Conservation (phyloP, 2,329 filamentous ascomycete species). For the Colletotrichum graminicola region DNA sequence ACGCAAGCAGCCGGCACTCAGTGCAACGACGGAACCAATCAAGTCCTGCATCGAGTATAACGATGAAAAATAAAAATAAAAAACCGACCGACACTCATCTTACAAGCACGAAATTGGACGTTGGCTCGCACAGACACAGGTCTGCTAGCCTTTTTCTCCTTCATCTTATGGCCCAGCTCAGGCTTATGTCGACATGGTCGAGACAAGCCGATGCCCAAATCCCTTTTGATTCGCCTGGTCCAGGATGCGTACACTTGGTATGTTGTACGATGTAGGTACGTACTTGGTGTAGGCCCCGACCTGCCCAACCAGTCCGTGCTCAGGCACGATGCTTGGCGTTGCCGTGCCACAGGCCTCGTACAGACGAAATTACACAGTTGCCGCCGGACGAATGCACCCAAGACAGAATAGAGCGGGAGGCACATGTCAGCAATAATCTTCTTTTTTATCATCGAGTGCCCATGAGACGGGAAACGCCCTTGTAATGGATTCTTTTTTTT, state of each 20-base stretch:
- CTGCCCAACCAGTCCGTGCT: conserved; percentile 12
- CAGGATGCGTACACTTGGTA: conserved; percentile 20
- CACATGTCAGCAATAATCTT: background rate
- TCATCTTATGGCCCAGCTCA: background rate
- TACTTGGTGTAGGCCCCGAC: too few species aligned
- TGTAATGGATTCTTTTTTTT: background rate
- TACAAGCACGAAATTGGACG: conserved; percentile 18
- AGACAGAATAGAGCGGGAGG: conserved; percentile 10
- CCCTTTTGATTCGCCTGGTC: conserved; percentile 8
- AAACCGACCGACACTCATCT: too few species aligned
- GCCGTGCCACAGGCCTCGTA: conserved; percentile 32
- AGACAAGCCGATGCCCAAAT: background rate
- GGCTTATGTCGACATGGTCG: conserved; percentile 9
- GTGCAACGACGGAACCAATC: background rate
- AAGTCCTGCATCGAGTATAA: background rate
- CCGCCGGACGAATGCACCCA: conserved; percentile 23
- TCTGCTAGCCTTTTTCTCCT: background rate
- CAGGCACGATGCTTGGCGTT: conserved; percentile 32
- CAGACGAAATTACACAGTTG: conserved; percentile 39
- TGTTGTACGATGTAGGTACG: too few species aligned
- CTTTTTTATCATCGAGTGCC: background rate
- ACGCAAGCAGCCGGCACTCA: background rate
- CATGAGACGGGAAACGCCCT: background rate
- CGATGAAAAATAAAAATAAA: too few species aligned
- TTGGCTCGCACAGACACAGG: background rate